Percentiles rank a stretch among this genome's conserved stretches.
phyloP scores from a whole-genome alignment of 495 filamentous ascomycete species.

The Platismatia glauca region DNA sequence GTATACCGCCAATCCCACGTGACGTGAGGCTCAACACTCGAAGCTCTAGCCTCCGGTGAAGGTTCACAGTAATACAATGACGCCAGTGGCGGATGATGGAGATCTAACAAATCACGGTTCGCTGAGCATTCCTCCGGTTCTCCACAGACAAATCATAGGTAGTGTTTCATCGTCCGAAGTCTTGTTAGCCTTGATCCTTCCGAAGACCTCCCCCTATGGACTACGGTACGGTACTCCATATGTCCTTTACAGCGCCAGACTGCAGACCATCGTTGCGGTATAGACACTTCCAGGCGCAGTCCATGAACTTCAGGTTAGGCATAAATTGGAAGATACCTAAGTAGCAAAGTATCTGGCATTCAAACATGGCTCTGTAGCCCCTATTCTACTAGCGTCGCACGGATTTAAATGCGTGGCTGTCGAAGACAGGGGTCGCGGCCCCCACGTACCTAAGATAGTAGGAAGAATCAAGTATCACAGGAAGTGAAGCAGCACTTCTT shows the following conservation, averaged over 20 bases:
- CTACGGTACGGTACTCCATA: not conserved
- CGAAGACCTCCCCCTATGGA: too few relatives aligned
- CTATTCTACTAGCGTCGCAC: not conserved
- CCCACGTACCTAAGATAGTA: slow-evolving; percentile 2
- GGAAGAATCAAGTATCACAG: not conserved
- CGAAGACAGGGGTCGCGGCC: slow-evolving; percentile 9
- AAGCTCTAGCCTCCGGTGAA: too few relatives aligned
- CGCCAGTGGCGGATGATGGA: slow-evolving; percentile 1
- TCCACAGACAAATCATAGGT: too few relatives aligned
- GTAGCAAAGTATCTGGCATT: not conserved
- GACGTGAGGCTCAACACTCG: not conserved
- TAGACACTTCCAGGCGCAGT: not conserved
- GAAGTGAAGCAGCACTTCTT: not conserved
- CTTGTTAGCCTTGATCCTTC: not conserved
- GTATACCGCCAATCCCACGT: not conserved
- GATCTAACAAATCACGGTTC: slow-evolving; percentile 7
- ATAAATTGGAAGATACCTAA: too few relatives aligned
- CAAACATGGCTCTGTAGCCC: not conserved
- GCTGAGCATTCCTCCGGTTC: slow-evolving; percentile 2
- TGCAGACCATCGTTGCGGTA: not conserved
- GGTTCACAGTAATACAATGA: too few relatives aligned
- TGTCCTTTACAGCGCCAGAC: not conserved
- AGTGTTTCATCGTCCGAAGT: too few relatives aligned
- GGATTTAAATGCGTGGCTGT: slow-evolving; percentile 4
- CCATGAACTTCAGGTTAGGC: too few relatives aligned